Conservation (phyloP, 1,284 basidiomycete species). For the Leccinum variabile region DNA sequence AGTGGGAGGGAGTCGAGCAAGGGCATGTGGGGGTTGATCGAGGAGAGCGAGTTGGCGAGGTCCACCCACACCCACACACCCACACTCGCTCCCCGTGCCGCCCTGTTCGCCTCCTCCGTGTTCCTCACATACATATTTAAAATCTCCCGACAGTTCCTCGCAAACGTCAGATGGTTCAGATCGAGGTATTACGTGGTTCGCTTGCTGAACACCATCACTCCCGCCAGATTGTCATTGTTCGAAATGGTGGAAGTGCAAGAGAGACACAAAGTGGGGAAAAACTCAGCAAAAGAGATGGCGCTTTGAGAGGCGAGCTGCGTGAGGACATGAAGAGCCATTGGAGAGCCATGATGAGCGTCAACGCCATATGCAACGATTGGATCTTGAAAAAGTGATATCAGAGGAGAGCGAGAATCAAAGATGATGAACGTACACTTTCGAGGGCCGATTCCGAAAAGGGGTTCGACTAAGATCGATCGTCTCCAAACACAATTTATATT, state of each 20-base stretch:
- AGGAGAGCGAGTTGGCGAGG: constrained; percentile 75
- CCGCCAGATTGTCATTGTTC: constrained; percentile 84
- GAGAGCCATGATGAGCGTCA: constrained; percentile 85
- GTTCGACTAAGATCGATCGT: constrained; percentile 92
- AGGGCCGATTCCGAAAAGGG: constrained; percentile 89
- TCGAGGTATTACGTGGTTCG: constrained; percentile 85
- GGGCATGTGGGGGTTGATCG: constrained; percentile 73
- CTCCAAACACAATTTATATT: constrained; percentile 93
- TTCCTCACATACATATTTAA: constrained; percentile 85
- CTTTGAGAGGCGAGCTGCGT: constrained; percentile 83
- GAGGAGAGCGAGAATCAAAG: constrained; percentile 1
- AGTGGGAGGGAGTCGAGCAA: constrained; percentile 50
- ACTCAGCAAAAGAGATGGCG: constrained; percentile 94
- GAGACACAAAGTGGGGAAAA: constrained; percentile 78
- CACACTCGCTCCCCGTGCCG: constrained; percentile 18
- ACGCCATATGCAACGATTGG: constrained; percentile 85
- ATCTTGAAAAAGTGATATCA: constrained; percentile 50
- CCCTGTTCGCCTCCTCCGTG: constrained; percentile 76
- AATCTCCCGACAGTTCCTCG: constrained; percentile 77
- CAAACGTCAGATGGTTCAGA: constrained; percentile 77
- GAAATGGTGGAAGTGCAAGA: constrained; percentile 84
- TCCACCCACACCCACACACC: constrained; percentile 31
- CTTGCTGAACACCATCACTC: constrained; percentile 87
- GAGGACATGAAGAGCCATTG: constrained; percentile 90
- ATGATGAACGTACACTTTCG: constrained; percentile 67